These are phyloP conservation scores for Candida xiaguanensis DNA, from an alignment of 805 yeast species.

Conservation along the genomic window DNA sequence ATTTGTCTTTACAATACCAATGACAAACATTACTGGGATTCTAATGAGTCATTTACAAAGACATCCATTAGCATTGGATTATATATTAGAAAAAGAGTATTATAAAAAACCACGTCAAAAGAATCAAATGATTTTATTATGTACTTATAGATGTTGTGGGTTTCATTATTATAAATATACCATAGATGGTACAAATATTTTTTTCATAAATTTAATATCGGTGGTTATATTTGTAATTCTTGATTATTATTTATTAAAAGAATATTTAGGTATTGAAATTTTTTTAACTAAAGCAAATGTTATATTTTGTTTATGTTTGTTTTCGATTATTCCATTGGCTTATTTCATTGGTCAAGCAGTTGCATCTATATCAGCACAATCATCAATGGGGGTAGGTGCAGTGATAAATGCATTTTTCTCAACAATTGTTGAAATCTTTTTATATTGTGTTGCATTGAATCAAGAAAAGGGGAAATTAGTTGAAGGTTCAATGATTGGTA, in stretches of 20 bases:
- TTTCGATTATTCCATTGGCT: constrained; percentile 89
- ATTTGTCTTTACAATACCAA: constrained; percentile 84
- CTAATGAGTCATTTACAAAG: constrained; percentile 75
- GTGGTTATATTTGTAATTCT: constrained; percentile 79
- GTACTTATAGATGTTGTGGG: constrained; percentile 92
- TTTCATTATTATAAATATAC: constrained; percentile 93
- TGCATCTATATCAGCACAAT: constrained; percentile 97
- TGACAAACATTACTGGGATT: constrained; percentile 74
- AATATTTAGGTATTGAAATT: constrained; percentile 30
- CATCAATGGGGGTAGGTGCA: constrained; percentile 98
- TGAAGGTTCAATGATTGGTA: constrained; percentile 94
- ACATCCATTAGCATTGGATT: constrained; percentile 86
- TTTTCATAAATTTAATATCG: constrained; percentile 78
- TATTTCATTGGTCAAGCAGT: constrained; percentile 98
- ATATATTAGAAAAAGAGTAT: constrained; percentile 54
- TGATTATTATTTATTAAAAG: constrained; percentile 66
- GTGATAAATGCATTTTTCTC: constrained; percentile 97
- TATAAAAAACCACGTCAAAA: constrained; percentile 38
- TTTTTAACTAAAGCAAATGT: constrained; percentile 59
- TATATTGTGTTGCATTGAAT: constrained; percentile 85
- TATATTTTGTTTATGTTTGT: constrained; percentile 70
- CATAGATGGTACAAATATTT: constrained; percentile 92
- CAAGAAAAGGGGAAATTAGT: constrained; percentile 86
- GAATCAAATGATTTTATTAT: constrained; percentile 63
- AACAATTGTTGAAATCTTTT: constrained; percentile 87